phyloP scores from a whole-genome alignment of 2,329 filamentous ascomycete species.

The Pestalotiopsis sp. region DNA sequence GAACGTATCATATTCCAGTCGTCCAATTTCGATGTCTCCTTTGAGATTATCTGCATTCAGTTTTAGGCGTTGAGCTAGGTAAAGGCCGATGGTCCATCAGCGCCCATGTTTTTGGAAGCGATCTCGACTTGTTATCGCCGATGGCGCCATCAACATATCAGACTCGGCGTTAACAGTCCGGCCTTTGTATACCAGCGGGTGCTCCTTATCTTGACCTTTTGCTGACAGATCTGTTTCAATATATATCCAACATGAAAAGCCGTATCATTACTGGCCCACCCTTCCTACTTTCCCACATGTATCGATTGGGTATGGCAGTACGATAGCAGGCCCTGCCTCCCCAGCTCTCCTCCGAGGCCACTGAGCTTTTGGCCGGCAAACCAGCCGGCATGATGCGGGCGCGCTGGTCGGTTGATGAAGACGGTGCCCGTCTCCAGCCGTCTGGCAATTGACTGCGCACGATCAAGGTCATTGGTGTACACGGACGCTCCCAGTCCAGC shows the following conservation, averaged over 20 bases:
- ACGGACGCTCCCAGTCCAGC: constrained; percentile 57
- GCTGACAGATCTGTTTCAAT: background rate
- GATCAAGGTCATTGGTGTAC: constrained; percentile 51
- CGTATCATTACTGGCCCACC: too few species aligned
- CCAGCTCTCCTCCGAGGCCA: constrained; percentile 15
- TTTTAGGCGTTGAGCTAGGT: background rate
- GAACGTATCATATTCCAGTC: background rate
- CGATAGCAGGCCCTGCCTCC: constrained; percentile 22
- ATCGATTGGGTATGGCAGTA: constrained; percentile 35
- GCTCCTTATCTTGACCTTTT: background rate
- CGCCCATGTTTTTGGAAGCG: background rate
- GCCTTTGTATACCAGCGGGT: background rate
- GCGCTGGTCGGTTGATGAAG: constrained; percentile 53
- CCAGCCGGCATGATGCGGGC: constrained; percentile 38
- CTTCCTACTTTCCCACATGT: constrained; percentile 30
- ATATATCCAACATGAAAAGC: background rate
- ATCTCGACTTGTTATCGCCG: background rate
- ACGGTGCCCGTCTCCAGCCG: constrained; percentile 55
- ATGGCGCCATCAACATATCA: background rate
- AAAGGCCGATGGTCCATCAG: background rate
- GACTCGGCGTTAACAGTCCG: background rate
- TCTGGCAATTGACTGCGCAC: constrained; percentile 48
- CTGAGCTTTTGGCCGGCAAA: constrained; percentile 51
- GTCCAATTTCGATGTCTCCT: background rate
- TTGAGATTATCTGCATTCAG: background rate